Conservation (phyloP, 345 rosid genomes). For the Brassica napus region Da-Ae NC_063450.1:11481001-11481500, state of each 20-base stretch:
- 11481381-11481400: neutral
- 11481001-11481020: too few relatives aligned
- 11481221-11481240: neutral
- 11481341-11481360: constrained; percentile 7
- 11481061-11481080: too few relatives aligned
- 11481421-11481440: neutral
- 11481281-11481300: constrained; percentile 7
- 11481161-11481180: neutral
- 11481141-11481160: too few relatives aligned
- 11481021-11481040: too few relatives aligned
- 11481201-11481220: neutral
- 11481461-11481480: neutral
- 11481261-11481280: neutral
- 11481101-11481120: too few relatives aligned
- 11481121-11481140: neutral
- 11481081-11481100: neutral
- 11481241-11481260: neutral
- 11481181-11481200: neutral
- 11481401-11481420: neutral
- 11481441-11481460: neutral
- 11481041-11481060: too few relatives aligned
- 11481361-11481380: neutral
- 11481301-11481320: neutral
- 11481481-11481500: neutral
- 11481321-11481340: neutral